Percentiles rank a stretch among this genome's conserved stretches.
Evolutionary conservation across 306 rosid species (phyloP).

Genomic region (Purshia tridentata): DNA sequence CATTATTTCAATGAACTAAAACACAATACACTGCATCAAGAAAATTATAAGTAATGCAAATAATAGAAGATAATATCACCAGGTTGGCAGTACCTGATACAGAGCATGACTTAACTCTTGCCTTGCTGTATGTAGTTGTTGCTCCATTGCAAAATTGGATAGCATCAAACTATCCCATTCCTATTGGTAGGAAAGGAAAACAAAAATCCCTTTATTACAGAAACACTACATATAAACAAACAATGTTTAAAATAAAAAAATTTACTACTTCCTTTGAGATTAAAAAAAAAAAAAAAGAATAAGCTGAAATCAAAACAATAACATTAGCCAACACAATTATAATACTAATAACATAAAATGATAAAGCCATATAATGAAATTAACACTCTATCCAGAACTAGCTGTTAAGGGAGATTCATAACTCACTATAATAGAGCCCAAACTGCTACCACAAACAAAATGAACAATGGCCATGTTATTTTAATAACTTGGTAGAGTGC

Average conservation of each 20-base stretch:
- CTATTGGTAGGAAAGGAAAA: conserved; percentile 33
- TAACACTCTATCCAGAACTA: not conserved
- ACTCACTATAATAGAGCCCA: not conserved
- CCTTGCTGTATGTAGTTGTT: conserved; percentile 89
- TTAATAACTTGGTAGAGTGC: not conserved
- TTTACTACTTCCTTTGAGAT: not conserved
- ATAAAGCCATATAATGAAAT: not conserved
- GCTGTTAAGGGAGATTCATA: not conserved
- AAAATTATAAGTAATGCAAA: not conserved
- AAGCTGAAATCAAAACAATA: not conserved
- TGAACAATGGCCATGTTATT: not conserved
- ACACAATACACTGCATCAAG: not conserved
- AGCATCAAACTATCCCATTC: conserved; percentile 95
- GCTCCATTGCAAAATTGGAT: conserved; percentile 87
- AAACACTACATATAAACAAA: not conserved
- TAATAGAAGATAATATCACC: not conserved
- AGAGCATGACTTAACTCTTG: conserved; percentile 96
- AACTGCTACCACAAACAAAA: conserved; percentile 2
- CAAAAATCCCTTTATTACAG: not conserved
- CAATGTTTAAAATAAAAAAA: not conserved
- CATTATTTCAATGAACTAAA: not conserved
- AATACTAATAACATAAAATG: not conserved
- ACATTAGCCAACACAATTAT: not conserved
- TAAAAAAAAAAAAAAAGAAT: not conserved
- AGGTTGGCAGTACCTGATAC: conserved; percentile 63